Base-by-base conservation (phyloP, 768 basidiomycete species). In the Agrocybe pediades region DNA sequence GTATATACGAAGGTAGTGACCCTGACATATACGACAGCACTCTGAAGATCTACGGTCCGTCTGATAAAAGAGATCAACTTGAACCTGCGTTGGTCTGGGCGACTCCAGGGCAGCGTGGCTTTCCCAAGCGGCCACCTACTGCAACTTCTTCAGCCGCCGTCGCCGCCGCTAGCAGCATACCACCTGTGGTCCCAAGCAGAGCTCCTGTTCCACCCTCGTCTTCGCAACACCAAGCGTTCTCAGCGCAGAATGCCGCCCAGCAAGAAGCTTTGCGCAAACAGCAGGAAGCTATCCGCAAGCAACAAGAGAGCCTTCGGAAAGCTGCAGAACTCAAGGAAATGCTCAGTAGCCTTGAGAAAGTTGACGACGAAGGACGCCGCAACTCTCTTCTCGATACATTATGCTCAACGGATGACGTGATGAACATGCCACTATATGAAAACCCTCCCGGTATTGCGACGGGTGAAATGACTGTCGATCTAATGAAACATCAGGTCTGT, bases 401-500 rank as follows among this genome's bases (percentile, higher is more conserved):
- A 24, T 86, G 85, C 59, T 75, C 83, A 7, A 77, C 74, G 6
- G 84, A 86, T 24, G 93, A 96, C 66, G 75, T 94, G 15, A 67
- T 90, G 27, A 80, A 80, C 41, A 71, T 95, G 21, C 91, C 92
- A 1, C 62, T 79, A 6, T 84, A 92, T 62, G 81, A 85, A 9
- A 76, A 75, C 57, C 91, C 93, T 0, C 92, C 94, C 1, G 81
- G 92, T 2, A 75, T 81, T 20, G 76, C 73, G 21, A 87, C 70
- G 42, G 90, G 88, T 1, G 74, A 88, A 20, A 65, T 96, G 48
- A 74, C 75, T 17, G 86, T 90, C 16, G 80, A 95, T 63, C 71
- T 96, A 42, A 65, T 96, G 23, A 88, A 83, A 55, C 95, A 95
- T 62, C 94, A 96, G 77, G 92, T 88, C 9, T 29, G 30, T 29